Evolutionary conservation across 768 basidiomycete genomes (phyloP), one percentile per base, ranked within the genome.

Genomic region (Suillus spraguei): DNA sequence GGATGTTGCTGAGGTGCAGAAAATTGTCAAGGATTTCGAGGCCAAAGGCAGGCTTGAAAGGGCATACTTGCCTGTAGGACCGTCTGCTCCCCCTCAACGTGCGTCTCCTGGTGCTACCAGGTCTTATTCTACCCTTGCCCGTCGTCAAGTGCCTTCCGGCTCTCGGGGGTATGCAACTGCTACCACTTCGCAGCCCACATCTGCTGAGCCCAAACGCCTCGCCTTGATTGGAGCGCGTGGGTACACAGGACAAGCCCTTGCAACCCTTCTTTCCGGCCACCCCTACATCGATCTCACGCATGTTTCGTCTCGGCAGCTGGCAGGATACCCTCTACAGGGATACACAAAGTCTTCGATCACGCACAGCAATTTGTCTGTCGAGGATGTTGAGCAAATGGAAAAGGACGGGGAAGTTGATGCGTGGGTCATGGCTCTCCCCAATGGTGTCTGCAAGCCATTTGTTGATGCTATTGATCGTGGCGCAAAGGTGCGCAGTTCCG

Each of bases 361-460:
- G 17, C 98, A 97, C 79, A 85, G 87, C 63, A 94, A 97, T 77
- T 82, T 99, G 17, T 89, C 88, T 0, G 74, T 82, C 11, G 79
- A 82, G 63, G 92, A 97, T 68, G 91, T 98, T 11, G 88, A 93
- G 74, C 81, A 78, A 72, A 91, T 99, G 89, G 97, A 98, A 77
- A 88, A 89, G 77, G 80, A 87, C 58, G 89, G 91, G 10, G 91
- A 91, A 71, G 94, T 99, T 20, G 97, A 99, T 72, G 97, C 95
- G 10, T 99, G 97, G 97, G 87, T 99, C 60, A 96, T 98, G 92
- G 97, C 97, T 3, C 84, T 99, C 55, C 97, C 97, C n/a, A 99
- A 99, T 68, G 97, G 97, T 22, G 85, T 94, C 28, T 91, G 92
- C 80, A 95, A 96, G 77, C 96, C 96, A 0, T 99, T 97, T 73